These are phyloP conservation scores for Apiospora phragmitis DNA, from an alignment of 2,329 filamentous ascomycete genomes.

Conservation along the genomic window DNA sequence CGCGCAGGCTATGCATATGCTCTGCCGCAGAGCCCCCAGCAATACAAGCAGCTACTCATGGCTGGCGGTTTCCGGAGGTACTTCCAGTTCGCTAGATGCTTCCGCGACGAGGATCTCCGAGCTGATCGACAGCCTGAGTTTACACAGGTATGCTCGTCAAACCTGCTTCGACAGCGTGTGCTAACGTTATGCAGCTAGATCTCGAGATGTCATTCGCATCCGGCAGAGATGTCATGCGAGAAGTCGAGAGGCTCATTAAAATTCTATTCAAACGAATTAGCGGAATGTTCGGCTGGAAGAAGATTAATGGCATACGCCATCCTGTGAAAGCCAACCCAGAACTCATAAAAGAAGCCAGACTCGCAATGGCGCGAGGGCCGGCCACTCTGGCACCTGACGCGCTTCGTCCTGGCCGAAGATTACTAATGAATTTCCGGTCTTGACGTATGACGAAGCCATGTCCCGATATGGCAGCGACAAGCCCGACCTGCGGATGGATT, in stretches of 20 bases:
- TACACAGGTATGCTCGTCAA: conserved; percentile 64
- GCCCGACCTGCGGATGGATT: conserved; percentile 79
- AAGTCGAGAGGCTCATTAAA: conserved; percentile 52
- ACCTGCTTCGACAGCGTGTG: neutral
- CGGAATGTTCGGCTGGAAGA: conserved; percentile 20
- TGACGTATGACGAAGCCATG: conserved; percentile 77
- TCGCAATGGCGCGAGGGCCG: neutral
- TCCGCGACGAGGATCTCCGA: conserved; percentile 89
- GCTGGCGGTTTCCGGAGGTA: conserved; percentile 80
- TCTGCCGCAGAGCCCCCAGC: conserved; percentile 92
- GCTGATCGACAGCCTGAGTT: conserved; percentile 96
- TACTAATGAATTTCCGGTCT: neutral
- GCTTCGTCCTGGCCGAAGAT: neutral
- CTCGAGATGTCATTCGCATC: conserved; percentile 88
- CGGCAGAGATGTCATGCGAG: conserved; percentile 67
- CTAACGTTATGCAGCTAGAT: conserved; percentile 64
- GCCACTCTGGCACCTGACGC: neutral
- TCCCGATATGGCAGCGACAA: conserved; percentile 83
- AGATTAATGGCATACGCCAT: conserved; percentile 28
- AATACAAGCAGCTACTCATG: conserved; percentile 99
- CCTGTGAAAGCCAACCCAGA: conserved; percentile 31
- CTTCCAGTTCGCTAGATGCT: conserved; percentile 92
- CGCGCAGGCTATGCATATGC: conserved; percentile 79
- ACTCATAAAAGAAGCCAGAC: neutral
- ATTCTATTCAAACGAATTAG: conserved; percentile 48